These are phyloP conservation scores for Vigna hirtella DNA, from an alignment of 306 rosid species.

Conservation along the genomic window DNA sequence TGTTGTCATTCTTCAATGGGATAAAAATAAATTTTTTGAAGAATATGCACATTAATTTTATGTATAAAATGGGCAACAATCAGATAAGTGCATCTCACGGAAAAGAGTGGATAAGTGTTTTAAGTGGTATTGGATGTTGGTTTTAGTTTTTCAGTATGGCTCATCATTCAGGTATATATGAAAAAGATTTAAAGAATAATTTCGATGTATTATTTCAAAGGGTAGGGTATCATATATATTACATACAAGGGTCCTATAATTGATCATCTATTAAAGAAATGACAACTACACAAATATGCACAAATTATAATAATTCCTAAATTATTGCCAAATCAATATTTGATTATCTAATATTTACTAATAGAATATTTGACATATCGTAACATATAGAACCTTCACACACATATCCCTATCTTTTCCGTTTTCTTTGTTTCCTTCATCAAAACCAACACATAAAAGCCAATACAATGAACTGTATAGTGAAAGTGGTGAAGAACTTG, in stretches of 20 bases:
- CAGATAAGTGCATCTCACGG: not conserved
- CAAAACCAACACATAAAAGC: not conserved
- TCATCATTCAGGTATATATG: not conserved
- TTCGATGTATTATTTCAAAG: too few species aligned
- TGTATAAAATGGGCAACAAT: not conserved
- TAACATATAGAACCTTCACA: too few species aligned
- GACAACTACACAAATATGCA: too few species aligned
- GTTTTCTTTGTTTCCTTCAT: not conserved
- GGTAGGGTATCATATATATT: too few species aligned
- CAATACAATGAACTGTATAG: not conserved
- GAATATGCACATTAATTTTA: not conserved
- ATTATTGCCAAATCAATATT: too few species aligned
- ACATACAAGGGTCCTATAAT: too few species aligned
- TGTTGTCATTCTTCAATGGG: not conserved
- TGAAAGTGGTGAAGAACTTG: not conserved
- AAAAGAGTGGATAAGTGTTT: not conserved
- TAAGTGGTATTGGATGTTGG: not conserved
- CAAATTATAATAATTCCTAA: too few species aligned
- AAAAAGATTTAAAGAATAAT: too few species aligned
- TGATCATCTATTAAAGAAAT: too few species aligned
- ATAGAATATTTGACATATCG: too few species aligned
- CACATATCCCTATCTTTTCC: not conserved
- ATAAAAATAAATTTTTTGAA: not conserved
- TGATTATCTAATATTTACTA: too few species aligned
- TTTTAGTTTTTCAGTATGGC: not conserved